Base-by-base conservation (phyloP, 208 protist genomes). In the Leishmania gerbilli region DNA sequence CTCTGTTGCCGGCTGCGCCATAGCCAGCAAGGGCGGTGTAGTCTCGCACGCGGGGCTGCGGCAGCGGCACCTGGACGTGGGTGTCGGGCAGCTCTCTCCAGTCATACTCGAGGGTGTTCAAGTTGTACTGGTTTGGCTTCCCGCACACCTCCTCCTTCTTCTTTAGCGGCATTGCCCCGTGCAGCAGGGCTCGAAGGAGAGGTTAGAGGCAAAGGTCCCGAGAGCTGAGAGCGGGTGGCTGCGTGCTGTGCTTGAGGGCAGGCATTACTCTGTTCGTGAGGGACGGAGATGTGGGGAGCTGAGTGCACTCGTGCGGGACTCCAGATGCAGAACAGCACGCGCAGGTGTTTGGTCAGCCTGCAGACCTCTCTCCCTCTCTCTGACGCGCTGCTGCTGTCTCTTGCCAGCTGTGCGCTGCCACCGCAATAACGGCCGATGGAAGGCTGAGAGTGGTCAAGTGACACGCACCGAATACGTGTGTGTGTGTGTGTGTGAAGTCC, bases 61-160 rank as follows among this genome's bases (percentile, higher is more conserved):
- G 71, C 62, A 56, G 55, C 2, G 74, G 72, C 6, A 91, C 17
- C 11, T 80, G 56, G 71, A 91, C 75, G 74, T 94, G 87, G 27
- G 80, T 88, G 76, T 96, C 86, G 4, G 93, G 90, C 3, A 96
- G 85, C 76, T 92, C 84, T 49, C 78, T 85, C 91, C 93, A 95
- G 79, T 96, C 82, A 68, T 95, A 96, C 77, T 96, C 84, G 24
- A 88, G 83, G 4, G 93, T 96, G n/a, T 90, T 79, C 42, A 93
- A 72, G 71, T 96, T 92, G 83, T 96, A 96, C 74, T 94, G 90
- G 15, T 90, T 96, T 0, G 91, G 91, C 83, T 96, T 96, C 8
- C 91, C 93, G 79, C 89, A 92, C 21, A 96, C 90, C 79, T 96
- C 89, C 69, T 95, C 81, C 27, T 89, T 90, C 71, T 88, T 92